These are phyloP conservation scores for Afroboletus lepidellus DNA, from an alignment of 1,284 basidiomycete species.

Conservation along the genomic window DNA sequence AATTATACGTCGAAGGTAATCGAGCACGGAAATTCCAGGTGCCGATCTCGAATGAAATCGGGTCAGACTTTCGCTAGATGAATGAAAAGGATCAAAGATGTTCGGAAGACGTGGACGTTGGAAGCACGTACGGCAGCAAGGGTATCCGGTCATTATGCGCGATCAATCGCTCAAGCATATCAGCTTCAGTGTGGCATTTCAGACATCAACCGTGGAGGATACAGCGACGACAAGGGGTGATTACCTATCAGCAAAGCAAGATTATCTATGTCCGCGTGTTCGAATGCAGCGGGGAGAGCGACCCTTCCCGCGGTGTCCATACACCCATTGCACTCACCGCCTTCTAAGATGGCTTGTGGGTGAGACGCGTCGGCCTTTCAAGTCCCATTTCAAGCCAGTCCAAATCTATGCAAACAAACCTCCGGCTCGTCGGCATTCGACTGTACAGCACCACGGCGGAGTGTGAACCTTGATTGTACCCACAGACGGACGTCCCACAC, in stretches of 20 bases:
- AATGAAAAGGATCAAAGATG: conserved; percentile 26
- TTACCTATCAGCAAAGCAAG: conserved; percentile 85
- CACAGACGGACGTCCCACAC: not conserved
- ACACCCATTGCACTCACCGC: conserved; percentile 65
- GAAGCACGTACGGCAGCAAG: conserved; percentile 64
- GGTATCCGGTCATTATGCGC: conserved; percentile 92
- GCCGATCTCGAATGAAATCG: conserved; percentile 91
- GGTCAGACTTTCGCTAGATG: conserved; percentile 73
- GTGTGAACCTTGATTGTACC: conserved; percentile 47
- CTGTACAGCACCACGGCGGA: conserved; percentile 57
- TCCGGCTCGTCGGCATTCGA: conserved; percentile 23
- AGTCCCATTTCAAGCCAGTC: not conserved
- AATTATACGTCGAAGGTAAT: conserved; percentile 90
- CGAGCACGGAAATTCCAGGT: conserved; percentile 80
- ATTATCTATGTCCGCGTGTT: conserved; percentile 76
- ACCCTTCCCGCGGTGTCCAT: conserved; percentile 71
- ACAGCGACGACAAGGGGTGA: conserved; percentile 11
- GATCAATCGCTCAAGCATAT: conserved; percentile 92
- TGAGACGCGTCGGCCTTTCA: not conserved
- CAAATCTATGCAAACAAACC: conserved; percentile 25
- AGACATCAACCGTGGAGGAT: conserved; percentile 19
- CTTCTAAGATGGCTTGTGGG: conserved; percentile 23
- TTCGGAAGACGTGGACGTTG: conserved; percentile 9
- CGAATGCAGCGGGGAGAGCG: conserved; percentile 71
- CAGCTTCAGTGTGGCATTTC: conserved; percentile 51